Evolutionary conservation across 371 early-diverging fungal species (phyloP).

Genomic region (Mortierella sp.): DNA sequence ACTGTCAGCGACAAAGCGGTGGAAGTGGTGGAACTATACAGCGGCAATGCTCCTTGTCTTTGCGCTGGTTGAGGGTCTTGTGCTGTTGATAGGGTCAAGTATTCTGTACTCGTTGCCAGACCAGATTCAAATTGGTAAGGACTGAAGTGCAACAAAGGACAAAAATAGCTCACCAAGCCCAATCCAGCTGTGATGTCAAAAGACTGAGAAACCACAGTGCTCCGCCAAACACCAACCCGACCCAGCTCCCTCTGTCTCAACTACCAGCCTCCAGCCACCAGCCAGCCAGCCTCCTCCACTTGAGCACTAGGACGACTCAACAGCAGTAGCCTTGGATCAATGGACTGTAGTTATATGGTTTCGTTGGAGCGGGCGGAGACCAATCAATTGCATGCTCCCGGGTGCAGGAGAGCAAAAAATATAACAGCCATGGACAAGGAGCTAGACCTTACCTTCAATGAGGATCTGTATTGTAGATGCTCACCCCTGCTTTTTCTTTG

Average conservation of each 20-base stretch:
- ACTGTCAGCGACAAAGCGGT: conserved; percentile 29
- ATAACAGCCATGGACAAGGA: not conserved
- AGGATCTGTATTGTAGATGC: not conserved
- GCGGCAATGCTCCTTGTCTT: conserved; percentile 55
- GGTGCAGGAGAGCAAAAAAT: too few species aligned
- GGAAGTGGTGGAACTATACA: conserved; percentile 68
- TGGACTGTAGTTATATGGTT: too few species aligned
- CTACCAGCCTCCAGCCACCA: too few species aligned
- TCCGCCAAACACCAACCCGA: too few species aligned
- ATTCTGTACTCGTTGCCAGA: conserved; percentile 56
- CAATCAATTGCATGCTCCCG: too few species aligned
- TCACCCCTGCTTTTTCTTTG: not conserved
- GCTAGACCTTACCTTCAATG: not conserved
- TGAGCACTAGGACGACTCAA: too few species aligned
- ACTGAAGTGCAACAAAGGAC: not conserved
- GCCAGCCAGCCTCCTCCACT: too few species aligned
- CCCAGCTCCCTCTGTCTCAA: too few species aligned
- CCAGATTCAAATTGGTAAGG: conserved; percentile 65
- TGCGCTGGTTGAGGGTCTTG: conserved; percentile 53
- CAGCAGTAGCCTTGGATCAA: too few species aligned
- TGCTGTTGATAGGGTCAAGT: conserved; percentile 56
- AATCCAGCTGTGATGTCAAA: not conserved
- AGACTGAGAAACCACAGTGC: too few species aligned
- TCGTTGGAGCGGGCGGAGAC: too few species aligned
- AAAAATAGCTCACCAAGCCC: not conserved